These are phyloP conservation scores for Coemansia sp. DNA, from an alignment of 192 early-diverging fungal species.

Conservation along the genomic window DNA sequence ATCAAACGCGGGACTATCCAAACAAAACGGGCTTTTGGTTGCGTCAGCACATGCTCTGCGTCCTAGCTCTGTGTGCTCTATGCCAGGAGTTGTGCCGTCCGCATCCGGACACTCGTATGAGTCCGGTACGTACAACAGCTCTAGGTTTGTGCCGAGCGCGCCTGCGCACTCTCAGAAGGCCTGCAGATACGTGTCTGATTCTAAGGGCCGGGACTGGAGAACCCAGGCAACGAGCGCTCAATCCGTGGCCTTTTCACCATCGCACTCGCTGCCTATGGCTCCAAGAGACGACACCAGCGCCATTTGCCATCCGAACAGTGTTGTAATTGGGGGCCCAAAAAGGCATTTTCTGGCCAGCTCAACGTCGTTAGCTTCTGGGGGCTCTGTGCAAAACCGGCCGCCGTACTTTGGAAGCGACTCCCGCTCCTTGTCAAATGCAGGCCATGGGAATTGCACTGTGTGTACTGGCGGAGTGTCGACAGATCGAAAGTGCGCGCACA, in stretches of 20 bases:
- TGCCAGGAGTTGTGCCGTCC: slow-evolving; percentile 18
- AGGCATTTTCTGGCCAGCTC: neutral
- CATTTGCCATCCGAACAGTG: neutral
- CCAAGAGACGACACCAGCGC: neutral
- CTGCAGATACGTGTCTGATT: slow-evolving; percentile 22
- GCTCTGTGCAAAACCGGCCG: neutral
- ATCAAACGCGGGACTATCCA: neutral
- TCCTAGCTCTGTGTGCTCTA: slow-evolving; percentile 39
- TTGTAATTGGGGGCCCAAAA: neutral
- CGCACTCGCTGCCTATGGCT: neutral
- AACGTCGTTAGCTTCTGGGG: neutral
- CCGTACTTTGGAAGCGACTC: slow-evolving; percentile 8
- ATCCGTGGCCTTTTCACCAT: neutral
- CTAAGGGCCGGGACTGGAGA: slow-evolving; percentile 20
- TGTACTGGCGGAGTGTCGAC: slow-evolving; percentile 11
- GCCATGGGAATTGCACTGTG: neutral
- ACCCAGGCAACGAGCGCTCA: neutral
- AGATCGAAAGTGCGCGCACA: slow-evolving; percentile 16
- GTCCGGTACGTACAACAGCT: neutral
- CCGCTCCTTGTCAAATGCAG: slow-evolving; percentile 6
- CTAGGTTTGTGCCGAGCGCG: slow-evolving; percentile 1
- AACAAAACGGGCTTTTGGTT: neutral
- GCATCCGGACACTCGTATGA: slow-evolving; percentile 3
- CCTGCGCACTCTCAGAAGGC: neutral
- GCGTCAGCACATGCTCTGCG: slow-evolving; percentile 13